Evolutionary conservation across 2,329 filamentous ascomycete genomes (phyloP), one percentile per base, ranked within the genome.

Genomic region (Ascochyta koolunga): DNA sequence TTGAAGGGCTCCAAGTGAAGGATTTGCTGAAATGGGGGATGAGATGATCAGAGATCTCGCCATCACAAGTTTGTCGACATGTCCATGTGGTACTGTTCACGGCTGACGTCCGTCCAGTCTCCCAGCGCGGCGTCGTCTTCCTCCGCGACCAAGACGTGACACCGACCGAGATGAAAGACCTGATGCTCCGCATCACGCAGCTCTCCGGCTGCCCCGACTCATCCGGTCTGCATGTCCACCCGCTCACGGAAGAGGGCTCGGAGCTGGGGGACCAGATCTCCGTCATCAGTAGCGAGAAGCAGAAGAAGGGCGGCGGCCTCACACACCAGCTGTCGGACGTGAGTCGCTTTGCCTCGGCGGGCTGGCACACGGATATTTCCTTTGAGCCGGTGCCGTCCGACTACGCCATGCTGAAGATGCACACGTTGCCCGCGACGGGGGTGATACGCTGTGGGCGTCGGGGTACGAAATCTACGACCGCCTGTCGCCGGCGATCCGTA

Each of bases 121-220:
- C 87, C 1, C 82, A 85, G 55, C 83, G 87, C 0, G 87, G 87
- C 9, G 87, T 90, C 3, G 86, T 89, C 27, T 89, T 89, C 76
- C 88, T 90, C 75, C 83, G 86, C 18, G 80, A 82, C 25, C 87
- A 90, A 59, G 76, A 64, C 54, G 66, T 69, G 8, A 85, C 62
- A 77, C 81, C 65, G 72, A 89, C 32, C 81, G 80, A 59, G 82
- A 88, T 65, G 83, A 90, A 90, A 74, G 76, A 86, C 48, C 78
- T 90, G 0, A 83, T 84, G 29, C 78, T 85, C 11, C 78, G 80
- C 1, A 78, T 89, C 2, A 86, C 87, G 8, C 76, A 83, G 62
- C 76, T 88, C 9, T 78, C 81, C 1, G 85, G 85, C 36, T 68
- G 66, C 33, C 68, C 68, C 15, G 48, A 59, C 43, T 63, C 66